Evolutionary conservation across 345 rosid genomes (phyloP), one percentile per base, ranked within the genome.

Genomic region (Salix purpurea): DNA sequence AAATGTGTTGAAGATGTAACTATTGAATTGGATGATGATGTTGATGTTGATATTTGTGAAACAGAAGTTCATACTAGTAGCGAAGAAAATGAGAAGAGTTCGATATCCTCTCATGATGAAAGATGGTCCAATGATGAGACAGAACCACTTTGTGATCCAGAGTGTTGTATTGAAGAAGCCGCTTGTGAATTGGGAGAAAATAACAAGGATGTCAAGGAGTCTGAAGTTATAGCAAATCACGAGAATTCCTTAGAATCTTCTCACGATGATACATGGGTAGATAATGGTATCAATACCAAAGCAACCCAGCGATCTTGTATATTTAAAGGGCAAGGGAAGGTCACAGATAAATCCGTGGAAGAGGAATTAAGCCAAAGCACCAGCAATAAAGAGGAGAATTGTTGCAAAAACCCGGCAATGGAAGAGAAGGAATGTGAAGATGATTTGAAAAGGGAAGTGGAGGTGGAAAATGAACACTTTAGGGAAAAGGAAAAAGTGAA

Each of bases 401-500:
- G 74, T 71, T 65, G 71, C 72, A 78, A 81, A 80, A 83, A 84
- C 81, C 74, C 66, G 74, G 74, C 71, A 71, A 82, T 77, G 74
- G 87, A 80, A 76, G 91, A 84, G 83, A 83, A 73, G 71, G 85
- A 82, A 71, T 71, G 84, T 65, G 80, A 85, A 81, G 74, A 79
- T 76, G 77, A 76, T 77, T 80, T 77, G 76, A 82, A 73, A 65
- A 85, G 80, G 74, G 90, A 85, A 74, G 80, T 72, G 74, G 83
- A 85, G 78, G 75, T 48, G 78, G 87, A 78, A 71, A 84, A 83
- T 73, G 61, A 86, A 58, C 74, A 68, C 37, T 67, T 28, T 39
- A 83, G 68, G 68, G 85, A 80, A 91, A 86, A 66, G 72, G 89
- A 90, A 75, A 90, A 85, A 74, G 80, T 72, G 74, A 92, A 81